Base-by-base conservation (phyloP, 2,329 filamentous ascomycete genomes). In the Graphium sp. region DNA sequence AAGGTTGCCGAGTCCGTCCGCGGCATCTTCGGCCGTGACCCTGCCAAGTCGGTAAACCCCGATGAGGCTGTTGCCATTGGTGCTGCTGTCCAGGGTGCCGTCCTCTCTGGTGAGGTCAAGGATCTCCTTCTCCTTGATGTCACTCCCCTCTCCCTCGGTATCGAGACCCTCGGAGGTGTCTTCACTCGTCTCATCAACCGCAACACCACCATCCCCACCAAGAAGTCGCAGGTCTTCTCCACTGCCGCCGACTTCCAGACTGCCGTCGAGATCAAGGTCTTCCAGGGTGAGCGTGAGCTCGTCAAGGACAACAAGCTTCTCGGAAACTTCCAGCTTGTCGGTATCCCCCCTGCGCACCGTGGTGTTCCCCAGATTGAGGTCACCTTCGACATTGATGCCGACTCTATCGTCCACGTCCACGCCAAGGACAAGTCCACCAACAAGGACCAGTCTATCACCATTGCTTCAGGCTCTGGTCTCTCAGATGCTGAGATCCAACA, bases 401-500 rank as follows among this genome's bases (percentile, higher is more conserved):
- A 95, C 58, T 92, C 84, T 12, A 94, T 95, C 45, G 84, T 95
- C 45, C 85, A 94, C 66, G 87, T 95, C 39, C 80, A 89, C 56
- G 87, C 87, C 56, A 93, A 92, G 71, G 87, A 95, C 65, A 94
- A 95, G 78, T 87, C 84, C 44, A 95, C 85, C 61, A 82, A 83
- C 75, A 95, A 94, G 76, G 87, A 95, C 53, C 87, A 98, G 69
- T 94, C 85, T 37, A 95, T 98, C 62, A 95, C 87, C 53, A 93
- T 98, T 54, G 85, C 87, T 32, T 94, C 85, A 34, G 89, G 87
- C 55, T 95, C 87, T 39, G 87, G 89, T 73, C 79, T 95, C 33
- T 93, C 83, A 26, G 85, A 98, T 37, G 57, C 67, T 32, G 87
- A 98, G 67, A 98, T 98, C 41, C 72, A 94, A 65, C 76, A 73